Evolutionary conservation across 495 filamentous ascomycete species (phyloP).

Genomic region (Cudoniella acicularis): DNA sequence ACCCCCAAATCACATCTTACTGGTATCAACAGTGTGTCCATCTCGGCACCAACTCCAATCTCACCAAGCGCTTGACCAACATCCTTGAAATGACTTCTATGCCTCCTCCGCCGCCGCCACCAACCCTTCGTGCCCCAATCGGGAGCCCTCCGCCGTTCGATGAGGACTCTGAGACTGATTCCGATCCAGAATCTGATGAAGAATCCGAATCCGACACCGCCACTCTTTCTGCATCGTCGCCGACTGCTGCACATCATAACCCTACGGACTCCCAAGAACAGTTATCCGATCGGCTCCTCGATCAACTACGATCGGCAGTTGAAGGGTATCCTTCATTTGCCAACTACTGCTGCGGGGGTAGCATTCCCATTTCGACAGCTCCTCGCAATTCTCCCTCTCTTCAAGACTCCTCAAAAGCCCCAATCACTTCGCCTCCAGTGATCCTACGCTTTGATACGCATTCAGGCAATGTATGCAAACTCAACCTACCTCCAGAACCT

Average conservation of each 20-base stretch:
- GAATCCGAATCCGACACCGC: background rate
- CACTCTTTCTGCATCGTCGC: background rate
- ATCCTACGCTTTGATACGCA: slow-evolving; percentile 3
- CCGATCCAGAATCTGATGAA: background rate
- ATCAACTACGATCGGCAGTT: slow-evolving; percentile 1
- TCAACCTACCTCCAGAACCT: background rate
- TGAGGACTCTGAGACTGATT: background rate
- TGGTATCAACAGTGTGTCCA: background rate
- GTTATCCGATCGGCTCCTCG: background rate
- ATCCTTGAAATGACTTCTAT: background rate
- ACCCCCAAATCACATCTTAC: background rate
- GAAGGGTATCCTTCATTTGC: background rate
- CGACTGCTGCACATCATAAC: background rate
- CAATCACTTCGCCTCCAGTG: background rate
- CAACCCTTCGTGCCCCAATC: background rate
- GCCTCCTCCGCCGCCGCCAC: slow-evolving; percentile 1
- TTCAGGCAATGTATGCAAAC: background rate
- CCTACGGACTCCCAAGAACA: background rate
- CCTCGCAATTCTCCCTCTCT: background rate
- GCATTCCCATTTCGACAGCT: background rate
- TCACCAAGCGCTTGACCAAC: background rate
- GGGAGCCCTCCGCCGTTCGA: background rate
- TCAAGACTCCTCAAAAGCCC: background rate
- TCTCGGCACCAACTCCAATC: background rate
- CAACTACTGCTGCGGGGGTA: slow-evolving; percentile 8